Evolutionary conservation across 2,329 filamentous ascomycete genomes (phyloP).

Genomic region (Penicillium sp.): DNA sequence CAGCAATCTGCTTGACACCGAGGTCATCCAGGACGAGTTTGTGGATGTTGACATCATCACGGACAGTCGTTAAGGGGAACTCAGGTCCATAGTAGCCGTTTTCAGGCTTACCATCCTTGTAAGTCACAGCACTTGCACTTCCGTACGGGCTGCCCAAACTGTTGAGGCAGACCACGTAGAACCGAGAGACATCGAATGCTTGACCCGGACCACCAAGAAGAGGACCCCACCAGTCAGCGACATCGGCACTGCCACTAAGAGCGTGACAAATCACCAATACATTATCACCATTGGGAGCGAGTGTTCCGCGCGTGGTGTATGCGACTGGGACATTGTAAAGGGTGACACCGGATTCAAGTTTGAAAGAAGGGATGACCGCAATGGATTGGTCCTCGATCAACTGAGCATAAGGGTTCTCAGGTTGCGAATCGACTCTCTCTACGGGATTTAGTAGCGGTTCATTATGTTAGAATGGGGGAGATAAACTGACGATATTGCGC

Average conservation of each 20-base stretch:
- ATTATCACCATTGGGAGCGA: slow-evolving; percentile 52
- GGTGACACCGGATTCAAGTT: slow-evolving; percentile 80
- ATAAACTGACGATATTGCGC: slow-evolving; percentile 34
- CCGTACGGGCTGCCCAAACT: slow-evolving; percentile 50
- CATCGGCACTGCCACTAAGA: slow-evolving; percentile 48
- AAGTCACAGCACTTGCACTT: slow-evolving; percentile 55
- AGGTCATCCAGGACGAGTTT: slow-evolving; percentile 48
- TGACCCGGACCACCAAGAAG: slow-evolving; percentile 46
- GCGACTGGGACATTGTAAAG: slow-evolving; percentile 64
- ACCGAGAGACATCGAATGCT: slow-evolving; percentile 46
- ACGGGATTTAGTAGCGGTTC: too few species aligned
- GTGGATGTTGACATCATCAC: slow-evolving; percentile 76
- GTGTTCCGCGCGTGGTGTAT: slow-evolving; percentile 54
- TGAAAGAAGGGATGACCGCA: slow-evolving; percentile 77
- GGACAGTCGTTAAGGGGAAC: slow-evolving; percentile 87
- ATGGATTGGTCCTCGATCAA: slow-evolving; percentile 84
- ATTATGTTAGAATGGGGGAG: slow-evolving; percentile 10
- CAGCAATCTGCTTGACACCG: slow-evolving; percentile 46
- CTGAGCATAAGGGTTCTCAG: slow-evolving; percentile 81
- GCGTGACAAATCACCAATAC: slow-evolving; percentile 54
- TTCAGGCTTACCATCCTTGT: slow-evolving; percentile 66
- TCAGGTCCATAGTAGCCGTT: slow-evolving; percentile 83
- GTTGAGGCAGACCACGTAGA: slow-evolving; percentile 49
- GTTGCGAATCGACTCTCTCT: slow-evolving; percentile 54
- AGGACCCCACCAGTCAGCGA: slow-evolving; percentile 50